phyloP scores from a whole-genome alignment of 2,329 filamentous ascomycete genomes.

The Pseudocercospora vitis region DNA sequence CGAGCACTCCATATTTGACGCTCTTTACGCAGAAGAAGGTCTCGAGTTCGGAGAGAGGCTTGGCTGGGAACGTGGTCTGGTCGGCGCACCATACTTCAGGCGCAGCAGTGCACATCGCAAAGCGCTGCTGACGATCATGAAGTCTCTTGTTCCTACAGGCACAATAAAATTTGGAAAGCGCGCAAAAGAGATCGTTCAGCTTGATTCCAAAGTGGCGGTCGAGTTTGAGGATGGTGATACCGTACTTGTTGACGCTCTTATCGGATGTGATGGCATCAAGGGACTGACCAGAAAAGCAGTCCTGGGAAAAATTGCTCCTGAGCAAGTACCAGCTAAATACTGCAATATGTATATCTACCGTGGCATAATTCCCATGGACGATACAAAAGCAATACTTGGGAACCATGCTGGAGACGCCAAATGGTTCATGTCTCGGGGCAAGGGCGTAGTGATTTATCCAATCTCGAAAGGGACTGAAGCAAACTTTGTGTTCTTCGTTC shows the following conservation, averaged over 20 bases:
- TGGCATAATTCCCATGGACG: slow-evolving; percentile 58
- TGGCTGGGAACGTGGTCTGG: slow-evolving; percentile 13
- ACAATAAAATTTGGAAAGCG: slow-evolving; percentile 33
- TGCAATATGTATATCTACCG: slow-evolving; percentile 63
- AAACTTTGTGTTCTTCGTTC: slow-evolving; percentile 56
- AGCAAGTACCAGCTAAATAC: slow-evolving; percentile 51
- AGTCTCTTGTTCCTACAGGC: slow-evolving; percentile 48
- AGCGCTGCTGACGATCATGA: slow-evolving; percentile 51
- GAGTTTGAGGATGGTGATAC: slow-evolving; percentile 16
- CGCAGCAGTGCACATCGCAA: slow-evolving; percentile 44
- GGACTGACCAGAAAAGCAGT: slow-evolving; percentile 55
- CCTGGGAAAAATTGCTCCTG: slow-evolving; percentile 49
- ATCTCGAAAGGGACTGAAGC: slow-evolving; percentile 57
- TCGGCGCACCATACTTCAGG: slow-evolving; percentile 12
- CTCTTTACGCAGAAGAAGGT: slow-evolving; percentile 15
- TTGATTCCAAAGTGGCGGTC: slow-evolving; percentile 20
- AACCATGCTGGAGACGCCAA: slow-evolving; percentile 24
- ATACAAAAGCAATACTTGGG: slow-evolving; percentile 28
- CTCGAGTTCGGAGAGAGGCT: slow-evolving; percentile 26
- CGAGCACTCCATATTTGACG: slow-evolving; percentile 19
- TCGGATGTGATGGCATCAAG: slow-evolving; percentile 67
- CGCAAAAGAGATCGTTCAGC: slow-evolving; percentile 28
- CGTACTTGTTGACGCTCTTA: slow-evolving; percentile 45
- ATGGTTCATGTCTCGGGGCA: slow-evolving; percentile 24
- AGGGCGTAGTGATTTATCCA: slow-evolving; percentile 47